Evolutionary conservation across 306 rosid genomes (phyloP).

Genomic region (Malus sieversii): DNA sequence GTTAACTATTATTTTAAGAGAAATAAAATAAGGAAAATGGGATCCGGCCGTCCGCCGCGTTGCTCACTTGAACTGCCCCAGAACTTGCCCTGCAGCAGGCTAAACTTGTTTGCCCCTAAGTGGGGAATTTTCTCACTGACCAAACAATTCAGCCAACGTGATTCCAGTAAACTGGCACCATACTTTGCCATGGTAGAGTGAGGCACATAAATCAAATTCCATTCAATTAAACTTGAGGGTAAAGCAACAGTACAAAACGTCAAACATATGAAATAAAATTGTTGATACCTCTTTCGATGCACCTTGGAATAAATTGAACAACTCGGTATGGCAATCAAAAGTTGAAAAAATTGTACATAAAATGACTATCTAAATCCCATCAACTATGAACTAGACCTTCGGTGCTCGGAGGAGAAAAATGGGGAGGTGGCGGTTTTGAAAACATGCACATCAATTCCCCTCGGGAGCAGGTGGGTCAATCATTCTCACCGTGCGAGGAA

Average conservation of each 20-base stretch:
- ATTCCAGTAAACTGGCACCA: no score
- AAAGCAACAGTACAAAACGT: background rate
- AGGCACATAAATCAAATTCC: background rate
- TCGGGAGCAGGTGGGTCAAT: slow-evolving; percentile 49
- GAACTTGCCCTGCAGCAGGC: no score
- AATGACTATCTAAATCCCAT: background rate
- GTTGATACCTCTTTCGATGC: slow-evolving; percentile 1
- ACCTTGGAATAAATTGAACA: background rate
- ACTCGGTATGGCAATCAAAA: background rate
- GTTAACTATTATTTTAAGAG: no score
- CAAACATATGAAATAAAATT: background rate
- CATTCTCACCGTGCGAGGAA: slow-evolving; percentile 84
- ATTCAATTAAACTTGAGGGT: background rate
- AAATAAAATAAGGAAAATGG: no score
- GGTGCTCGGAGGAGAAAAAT: background rate
- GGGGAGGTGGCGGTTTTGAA: slow-evolving; percentile 2
- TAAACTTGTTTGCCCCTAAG: no score
- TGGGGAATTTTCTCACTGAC: no score
- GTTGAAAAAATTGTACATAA: background rate
- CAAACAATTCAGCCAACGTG: no score
- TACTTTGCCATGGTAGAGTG: no score
- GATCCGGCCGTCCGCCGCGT: no score
- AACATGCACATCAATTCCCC: slow-evolving; percentile 37
- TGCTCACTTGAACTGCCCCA: no score
- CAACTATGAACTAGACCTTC: background rate